Evolutionary conservation across 2,329 filamentous ascomycete species (phyloP).

Genomic region (Sporothrix protearum): DNA sequence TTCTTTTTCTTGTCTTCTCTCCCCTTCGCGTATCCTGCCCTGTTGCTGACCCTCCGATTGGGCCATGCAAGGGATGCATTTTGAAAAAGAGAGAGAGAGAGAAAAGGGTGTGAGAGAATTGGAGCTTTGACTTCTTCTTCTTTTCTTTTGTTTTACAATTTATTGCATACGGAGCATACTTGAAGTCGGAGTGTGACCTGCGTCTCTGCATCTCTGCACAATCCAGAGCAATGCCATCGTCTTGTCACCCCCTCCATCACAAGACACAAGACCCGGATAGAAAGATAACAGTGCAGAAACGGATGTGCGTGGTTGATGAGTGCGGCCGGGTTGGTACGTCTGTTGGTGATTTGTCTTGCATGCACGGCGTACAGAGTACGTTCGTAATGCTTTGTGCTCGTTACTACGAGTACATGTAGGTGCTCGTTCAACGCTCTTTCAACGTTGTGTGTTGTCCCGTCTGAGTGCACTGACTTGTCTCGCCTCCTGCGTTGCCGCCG

Average conservation of each 20-base stretch:
- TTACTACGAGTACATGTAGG: neutral
- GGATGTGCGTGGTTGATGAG: neutral
- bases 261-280: constrained; percentile 10
- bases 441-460: neutral
- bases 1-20: neutral
- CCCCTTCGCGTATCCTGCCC: neutral
- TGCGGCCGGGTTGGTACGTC: neutral
- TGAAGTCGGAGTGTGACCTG: neutral
- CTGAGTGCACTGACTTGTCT: neutral
- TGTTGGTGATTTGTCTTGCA: neutral
- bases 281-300: neutral
- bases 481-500: neutral
- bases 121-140: neutral
- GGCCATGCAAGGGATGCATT: constrained; percentile 8
- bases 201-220: neutral
- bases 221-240: neutral
- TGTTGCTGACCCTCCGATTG: constrained; percentile 17
- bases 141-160: too few species aligned
- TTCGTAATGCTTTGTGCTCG: too few species aligned
- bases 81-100: neutral
- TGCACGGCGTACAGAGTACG: too few species aligned
- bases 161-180: neutral
- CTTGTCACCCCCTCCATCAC: neutral
- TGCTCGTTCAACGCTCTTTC: neutral
- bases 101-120: neutral